These are phyloP conservation scores for Aspergillus fructus DNA, from an alignment of 2,329 filamentous ascomycete species.

Conservation along the genomic window DNA sequence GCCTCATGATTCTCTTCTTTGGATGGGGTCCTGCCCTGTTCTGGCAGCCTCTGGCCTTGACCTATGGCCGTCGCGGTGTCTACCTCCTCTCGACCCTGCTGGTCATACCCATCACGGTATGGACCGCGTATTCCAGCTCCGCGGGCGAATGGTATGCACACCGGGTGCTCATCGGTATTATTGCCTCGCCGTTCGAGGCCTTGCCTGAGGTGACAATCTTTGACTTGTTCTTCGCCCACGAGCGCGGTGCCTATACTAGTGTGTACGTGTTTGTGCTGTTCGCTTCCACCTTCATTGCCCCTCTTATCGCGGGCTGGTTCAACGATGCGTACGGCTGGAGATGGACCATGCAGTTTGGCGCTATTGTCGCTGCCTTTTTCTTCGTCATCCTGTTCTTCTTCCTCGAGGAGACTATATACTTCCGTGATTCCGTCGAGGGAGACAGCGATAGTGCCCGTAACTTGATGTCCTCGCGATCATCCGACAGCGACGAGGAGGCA, in stretches of 20 bases:
- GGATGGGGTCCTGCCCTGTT: background rate
- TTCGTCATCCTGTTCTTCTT: background rate
- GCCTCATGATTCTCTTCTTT: background rate
- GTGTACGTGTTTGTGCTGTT: background rate
- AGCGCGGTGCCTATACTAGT: background rate
- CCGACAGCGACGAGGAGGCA: too few relatives aligned
- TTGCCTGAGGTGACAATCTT: background rate
- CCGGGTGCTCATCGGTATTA: background rate
- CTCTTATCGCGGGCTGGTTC: background rate
- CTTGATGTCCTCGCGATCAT: too few relatives aligned
- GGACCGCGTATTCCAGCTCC: background rate
- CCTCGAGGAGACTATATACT: background rate
- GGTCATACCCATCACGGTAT: background rate
- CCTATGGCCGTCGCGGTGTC: background rate
- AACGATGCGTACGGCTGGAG: background rate
- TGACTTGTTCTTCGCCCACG: background rate
- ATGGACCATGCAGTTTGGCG: background rate
- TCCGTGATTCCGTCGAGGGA: background rate
- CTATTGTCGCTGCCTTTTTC: background rate
- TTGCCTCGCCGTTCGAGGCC: background rate
- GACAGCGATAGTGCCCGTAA: background rate
- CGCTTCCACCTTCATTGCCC: background rate
- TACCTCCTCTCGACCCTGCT: background rate
- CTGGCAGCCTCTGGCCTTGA: background rate
- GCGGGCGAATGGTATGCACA: background rate